phyloP scores from a whole-genome alignment of 163 green algal genomes.

The Coccomyxa subellipsoidea region DNA sequence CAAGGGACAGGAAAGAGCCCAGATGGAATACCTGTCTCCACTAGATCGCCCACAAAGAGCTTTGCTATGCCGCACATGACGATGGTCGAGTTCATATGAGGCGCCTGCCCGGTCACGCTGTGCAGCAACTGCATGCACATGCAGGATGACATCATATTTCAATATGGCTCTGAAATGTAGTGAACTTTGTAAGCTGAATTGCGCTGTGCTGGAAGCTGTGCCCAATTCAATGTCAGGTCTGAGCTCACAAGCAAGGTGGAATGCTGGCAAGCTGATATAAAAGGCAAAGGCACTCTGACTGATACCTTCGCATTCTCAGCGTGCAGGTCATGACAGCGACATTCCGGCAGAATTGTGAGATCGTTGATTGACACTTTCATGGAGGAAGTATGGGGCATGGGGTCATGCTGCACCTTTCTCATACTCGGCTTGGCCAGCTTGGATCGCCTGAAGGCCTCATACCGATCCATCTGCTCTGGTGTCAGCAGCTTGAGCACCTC shows the following conservation, averaged over 20 bases:
- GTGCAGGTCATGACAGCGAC: not conserved
- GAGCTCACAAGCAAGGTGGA: too few species aligned
- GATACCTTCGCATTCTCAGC: not conserved
- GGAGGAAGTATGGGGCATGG: not conserved
- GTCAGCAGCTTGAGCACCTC: conserved; percentile 46
- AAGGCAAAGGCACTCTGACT: not conserved
- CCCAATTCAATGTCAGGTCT: too few species aligned
- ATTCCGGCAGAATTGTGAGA: not conserved
- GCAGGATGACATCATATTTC: not conserved
- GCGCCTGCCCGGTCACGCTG: conserved; percentile 9
- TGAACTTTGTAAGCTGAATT: not conserved
- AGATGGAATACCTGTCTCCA: conserved; percentile 44
- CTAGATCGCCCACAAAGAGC: conserved; percentile 54
- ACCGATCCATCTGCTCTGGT: conserved; percentile 63
- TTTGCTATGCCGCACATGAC: conserved; percentile 50
- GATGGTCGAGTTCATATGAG: conserved; percentile 31
- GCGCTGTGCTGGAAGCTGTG: too few species aligned
- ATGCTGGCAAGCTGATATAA: not conserved
- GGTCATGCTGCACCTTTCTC: conserved; percentile 7
- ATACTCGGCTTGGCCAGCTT: conserved; percentile 46
- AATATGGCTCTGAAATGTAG: not conserved
- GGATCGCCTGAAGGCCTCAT: conserved; percentile 65
- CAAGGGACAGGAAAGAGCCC: too few species aligned
- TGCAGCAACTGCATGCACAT: conserved; percentile 35
- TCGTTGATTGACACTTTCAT: not conserved